phyloP scores from a whole-genome alignment of 2,329 filamentous ascomycete genomes.

The Aspergillus ruber region DNA sequence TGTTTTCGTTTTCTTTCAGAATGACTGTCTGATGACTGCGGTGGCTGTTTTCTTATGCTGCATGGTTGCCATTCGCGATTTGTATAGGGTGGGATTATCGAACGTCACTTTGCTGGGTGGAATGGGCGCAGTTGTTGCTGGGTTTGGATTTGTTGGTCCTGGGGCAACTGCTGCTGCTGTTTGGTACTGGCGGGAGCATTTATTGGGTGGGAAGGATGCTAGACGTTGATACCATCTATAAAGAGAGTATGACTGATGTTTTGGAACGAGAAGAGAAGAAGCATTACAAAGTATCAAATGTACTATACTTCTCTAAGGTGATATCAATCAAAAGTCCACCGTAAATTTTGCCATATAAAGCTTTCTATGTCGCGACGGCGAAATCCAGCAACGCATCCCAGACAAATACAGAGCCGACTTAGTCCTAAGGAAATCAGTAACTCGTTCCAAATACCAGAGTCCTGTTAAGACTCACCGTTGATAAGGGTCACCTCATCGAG shows the following conservation, averaged over 20 bases:
- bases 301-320: not conserved
- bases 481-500: not conserved
- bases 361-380: constrained; percentile 10
- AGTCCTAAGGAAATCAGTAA: constrained; percentile 4
- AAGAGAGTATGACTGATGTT: too few relatives aligned
- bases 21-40: constrained; percentile 17
- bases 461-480: not conserved
- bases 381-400: constrained; percentile 12
- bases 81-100: constrained; percentile 13
- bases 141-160: constrained; percentile 12
- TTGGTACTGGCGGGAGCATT: constrained; percentile 18
- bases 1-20: constrained; percentile 18
- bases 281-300: not conserved
- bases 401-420: constrained; percentile 4
- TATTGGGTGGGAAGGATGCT: too few relatives aligned
- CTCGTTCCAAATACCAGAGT: not conserved
- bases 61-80: constrained; percentile 12
- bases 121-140: constrained; percentile 5
- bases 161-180: constrained; percentile 13
- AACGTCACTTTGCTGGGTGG: constrained; percentile 4
- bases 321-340: not conserved
- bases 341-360: constrained; percentile 4
- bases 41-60: constrained; percentile 14
- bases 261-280: not conserved
- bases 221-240: too few relatives aligned